Evolutionary conservation across 2,329 filamentous ascomycete genomes (phyloP), one percentile per base, ranked within the genome.

Genomic region (Coleophoma eucalyptorum): DNA sequence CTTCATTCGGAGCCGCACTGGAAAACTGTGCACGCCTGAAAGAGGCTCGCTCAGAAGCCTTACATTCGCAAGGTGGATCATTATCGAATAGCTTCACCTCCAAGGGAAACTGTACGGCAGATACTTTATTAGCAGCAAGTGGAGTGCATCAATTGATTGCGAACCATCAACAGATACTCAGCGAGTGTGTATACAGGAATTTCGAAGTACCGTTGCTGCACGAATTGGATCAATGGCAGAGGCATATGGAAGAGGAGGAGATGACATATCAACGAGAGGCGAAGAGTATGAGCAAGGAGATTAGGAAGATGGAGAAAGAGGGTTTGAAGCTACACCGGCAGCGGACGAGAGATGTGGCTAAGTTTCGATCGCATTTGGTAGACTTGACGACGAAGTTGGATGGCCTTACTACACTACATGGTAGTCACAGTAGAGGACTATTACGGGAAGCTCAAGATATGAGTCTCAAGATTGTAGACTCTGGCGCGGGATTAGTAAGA

Each of bases 161-260:
- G 43, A 87, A 87, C 68, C 84, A 87, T 70, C 81, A 86, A 65
- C 82, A 86, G 62, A 87, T 87, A 59, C 75, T 87, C 3, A 81
- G 77, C 56, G 84, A 87, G 67, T 86, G 82, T 0, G 81, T 87
- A 8, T 87, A 87, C 67, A 75, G 83, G 49, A 76, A 75, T 52
- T 87, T 87, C 64, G 84, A 87, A 67, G 82, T 87, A 35, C 84
- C 84, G 4, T 70, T 87, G 19, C 73, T 87, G n/a, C 82, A 86
- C 68, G 84, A 87, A 67, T 72, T 87, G 31, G 84, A 87, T 65
- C 77, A 77, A 55, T 87, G 83, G 82, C 76, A 77, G 49, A 73
- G 73, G 48, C 76, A 79, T 58, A 79, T 86, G 52, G 81, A 84
- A 52, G 83, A 86, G 58, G 84, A 86, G 62, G 79, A 85, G 61